These are phyloP conservation scores for Cryphonectria japonica DNA, from an alignment of 2,329 filamentous ascomycete species.

Conservation along the genomic window DNA sequence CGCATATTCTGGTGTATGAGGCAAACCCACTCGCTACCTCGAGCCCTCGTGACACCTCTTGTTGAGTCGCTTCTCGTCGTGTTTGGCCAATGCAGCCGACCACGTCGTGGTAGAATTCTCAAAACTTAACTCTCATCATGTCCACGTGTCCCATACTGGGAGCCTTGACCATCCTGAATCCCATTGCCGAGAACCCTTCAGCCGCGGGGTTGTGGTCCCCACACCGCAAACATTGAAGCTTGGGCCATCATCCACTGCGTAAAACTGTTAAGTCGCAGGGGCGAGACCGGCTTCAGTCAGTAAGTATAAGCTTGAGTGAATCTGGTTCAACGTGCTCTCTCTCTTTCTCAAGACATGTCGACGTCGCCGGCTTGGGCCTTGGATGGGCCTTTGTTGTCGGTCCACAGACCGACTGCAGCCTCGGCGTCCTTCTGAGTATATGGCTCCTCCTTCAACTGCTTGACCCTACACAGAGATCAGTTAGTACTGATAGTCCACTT, in stretches of 20 bases:
- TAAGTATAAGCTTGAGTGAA: background rate
- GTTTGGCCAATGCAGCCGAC: background rate
- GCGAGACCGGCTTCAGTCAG: background rate
- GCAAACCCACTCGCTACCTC: background rate
- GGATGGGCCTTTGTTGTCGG: slow-evolving; percentile 61
- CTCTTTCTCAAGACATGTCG: slow-evolving; percentile 41
- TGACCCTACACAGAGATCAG: slow-evolving; percentile 61
- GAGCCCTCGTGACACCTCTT: background rate
- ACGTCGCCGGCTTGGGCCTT: slow-evolving; percentile 50
- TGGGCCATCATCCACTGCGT: background rate
- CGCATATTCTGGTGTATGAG: background rate
- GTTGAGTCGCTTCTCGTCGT: background rate
- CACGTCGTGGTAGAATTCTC: background rate
- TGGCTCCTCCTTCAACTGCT: slow-evolving; percentile 79
- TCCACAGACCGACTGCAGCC: slow-evolving; percentile 72
- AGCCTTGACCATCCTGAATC: background rate
- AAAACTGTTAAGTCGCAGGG: background rate
- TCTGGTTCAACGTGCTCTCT: background rate
- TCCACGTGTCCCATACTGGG: background rate
- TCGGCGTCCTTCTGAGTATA: slow-evolving; percentile 87
- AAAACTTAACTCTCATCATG: background rate
- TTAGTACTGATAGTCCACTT: slow-evolving; percentile 12
- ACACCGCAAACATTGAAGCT: background rate
- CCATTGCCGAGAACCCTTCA: background rate
- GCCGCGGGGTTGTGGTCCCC: background rate